Conservation (phyloP, 306 rosid genomes). For the Acacia acuminata region DNA sequence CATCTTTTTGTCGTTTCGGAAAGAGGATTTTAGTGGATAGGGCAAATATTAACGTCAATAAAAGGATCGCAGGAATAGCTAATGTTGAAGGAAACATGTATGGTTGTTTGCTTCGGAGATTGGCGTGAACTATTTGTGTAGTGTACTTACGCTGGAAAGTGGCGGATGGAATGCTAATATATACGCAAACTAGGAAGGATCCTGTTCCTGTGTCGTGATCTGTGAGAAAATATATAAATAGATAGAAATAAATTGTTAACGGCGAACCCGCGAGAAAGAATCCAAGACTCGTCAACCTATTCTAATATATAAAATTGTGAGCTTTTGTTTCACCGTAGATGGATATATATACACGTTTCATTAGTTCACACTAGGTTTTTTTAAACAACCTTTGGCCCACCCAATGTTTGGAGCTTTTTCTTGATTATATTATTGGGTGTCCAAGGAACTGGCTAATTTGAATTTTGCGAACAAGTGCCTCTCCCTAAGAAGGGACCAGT, state of each 20-base stretch:
- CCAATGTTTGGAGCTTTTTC: too few relatives aligned
- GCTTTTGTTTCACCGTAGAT: neutral
- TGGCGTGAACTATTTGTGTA: neutral
- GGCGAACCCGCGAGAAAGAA: neutral
- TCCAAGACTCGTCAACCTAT: neutral
- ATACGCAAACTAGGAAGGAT: neutral
- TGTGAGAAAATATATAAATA: too few relatives aligned
- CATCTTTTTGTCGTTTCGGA: neutral
- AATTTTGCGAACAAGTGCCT: too few relatives aligned
- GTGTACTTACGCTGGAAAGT: neutral
- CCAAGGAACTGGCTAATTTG: too few relatives aligned
- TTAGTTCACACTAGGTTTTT: neutral
- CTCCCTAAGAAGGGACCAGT: too few relatives aligned
- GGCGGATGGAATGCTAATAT: neutral
- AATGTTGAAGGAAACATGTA: neutral
- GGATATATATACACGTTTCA: neutral
- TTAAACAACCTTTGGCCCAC: too few relatives aligned
- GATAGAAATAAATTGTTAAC: too few relatives aligned
- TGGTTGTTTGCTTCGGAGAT: neutral
- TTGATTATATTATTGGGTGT: too few relatives aligned
- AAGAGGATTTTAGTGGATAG: neutral
- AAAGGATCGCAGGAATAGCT: neutral
- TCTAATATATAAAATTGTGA: neutral
- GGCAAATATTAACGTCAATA: neutral
- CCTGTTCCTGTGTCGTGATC: neutral